Conservation (phyloP, 192 early-diverging fungal species). For the Mortierella alpina region DNA sequence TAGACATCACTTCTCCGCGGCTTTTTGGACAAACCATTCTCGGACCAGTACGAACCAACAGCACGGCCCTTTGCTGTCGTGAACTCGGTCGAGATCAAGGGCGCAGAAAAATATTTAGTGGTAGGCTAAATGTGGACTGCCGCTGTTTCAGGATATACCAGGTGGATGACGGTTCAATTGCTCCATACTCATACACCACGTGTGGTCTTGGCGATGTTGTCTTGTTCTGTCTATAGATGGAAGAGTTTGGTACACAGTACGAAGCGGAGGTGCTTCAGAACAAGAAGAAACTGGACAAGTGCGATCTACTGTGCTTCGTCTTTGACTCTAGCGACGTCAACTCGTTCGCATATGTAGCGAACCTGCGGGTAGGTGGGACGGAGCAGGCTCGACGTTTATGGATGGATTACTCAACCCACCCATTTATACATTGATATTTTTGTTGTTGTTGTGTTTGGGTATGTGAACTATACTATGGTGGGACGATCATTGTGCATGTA, state of each 20-base stretch:
- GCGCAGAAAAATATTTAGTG: slow-evolving; percentile 94
- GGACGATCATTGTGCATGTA: neutral
- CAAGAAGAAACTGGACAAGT: slow-evolving; percentile 85
- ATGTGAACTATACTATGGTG: neutral
- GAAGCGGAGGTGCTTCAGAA: slow-evolving; percentile 93
- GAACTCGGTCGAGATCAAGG: slow-evolving; percentile 95
- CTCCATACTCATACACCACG: neutral
- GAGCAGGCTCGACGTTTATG: neutral
- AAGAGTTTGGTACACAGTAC: slow-evolving; percentile 89
- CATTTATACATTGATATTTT: neutral
- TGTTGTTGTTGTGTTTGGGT: slow-evolving; percentile 23
- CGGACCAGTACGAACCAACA: slow-evolving; percentile 79
- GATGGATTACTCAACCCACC: neutral
- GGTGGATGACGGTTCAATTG: neutral
- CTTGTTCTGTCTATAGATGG: slow-evolving; percentile 69
- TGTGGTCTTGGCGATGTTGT: neutral
- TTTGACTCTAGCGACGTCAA: slow-evolving; percentile 94
- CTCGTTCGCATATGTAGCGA: slow-evolving; percentile 93
- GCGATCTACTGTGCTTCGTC: slow-evolving; percentile 94
- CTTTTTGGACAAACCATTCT: slow-evolving; percentile 89
- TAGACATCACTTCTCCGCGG: slow-evolving; percentile 86
- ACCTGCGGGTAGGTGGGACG: slow-evolving; percentile 71
- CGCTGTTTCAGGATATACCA: neutral
- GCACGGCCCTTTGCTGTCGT: slow-evolving; percentile 83
- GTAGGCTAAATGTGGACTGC: slow-evolving; percentile 54